Conservation (phyloP, 305 asterid species). For the Ajuga reptans region DNA sequence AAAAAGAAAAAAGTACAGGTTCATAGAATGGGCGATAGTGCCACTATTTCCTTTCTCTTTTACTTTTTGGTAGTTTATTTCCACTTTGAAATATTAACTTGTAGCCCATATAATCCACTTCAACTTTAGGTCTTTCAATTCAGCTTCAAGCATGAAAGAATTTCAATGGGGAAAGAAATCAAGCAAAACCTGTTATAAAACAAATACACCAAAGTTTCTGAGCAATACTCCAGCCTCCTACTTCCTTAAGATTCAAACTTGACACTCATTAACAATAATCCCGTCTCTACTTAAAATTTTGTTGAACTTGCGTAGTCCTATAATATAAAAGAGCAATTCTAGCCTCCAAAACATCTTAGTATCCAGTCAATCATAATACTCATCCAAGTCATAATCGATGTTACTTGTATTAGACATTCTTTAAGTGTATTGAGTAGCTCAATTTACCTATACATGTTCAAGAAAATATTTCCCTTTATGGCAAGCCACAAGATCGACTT, state of each 20-base stretch:
- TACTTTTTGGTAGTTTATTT: no score
- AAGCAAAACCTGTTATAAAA: background rate
- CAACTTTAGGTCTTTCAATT: background rate
- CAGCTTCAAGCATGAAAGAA: background rate
- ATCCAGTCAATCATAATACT: background rate
- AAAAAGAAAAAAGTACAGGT: no score
- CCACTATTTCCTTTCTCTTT: no score
- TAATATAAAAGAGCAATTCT: background rate
- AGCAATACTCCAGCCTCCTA: background rate
- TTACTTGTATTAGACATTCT: no score
- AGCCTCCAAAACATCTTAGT: background rate
- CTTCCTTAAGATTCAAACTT: background rate
- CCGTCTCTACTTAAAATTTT: background rate
- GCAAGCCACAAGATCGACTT: no score
- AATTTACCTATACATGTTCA: no score
- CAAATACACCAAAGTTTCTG: background rate
- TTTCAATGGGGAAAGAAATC: no score
- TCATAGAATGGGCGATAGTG: no score
- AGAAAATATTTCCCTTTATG: no score
- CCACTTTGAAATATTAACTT: no score
- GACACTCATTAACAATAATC: background rate
- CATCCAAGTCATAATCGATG: background rate
- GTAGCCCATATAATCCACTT: background rate
- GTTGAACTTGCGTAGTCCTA: background rate
- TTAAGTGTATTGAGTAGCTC: no score